Base-by-base conservation (phyloP, 441 rosid genomes). In the Bruguiera hainesii region DNA sequence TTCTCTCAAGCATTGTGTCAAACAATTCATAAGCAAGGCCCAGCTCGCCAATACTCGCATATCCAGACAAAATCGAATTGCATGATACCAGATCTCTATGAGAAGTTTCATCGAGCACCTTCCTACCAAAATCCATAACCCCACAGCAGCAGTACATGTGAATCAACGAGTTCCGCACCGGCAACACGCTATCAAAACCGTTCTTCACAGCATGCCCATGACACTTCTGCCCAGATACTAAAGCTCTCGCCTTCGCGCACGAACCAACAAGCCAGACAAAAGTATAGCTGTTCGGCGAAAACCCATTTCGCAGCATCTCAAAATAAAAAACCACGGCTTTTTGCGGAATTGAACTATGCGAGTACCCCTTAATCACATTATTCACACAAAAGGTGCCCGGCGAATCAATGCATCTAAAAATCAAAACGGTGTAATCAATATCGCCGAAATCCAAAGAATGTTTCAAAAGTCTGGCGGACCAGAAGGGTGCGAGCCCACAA, bases 21-120 rank as follows among this genome's bases (percentile, higher is more conserved):
- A 93, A 87, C 64, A 89, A 64, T 48, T 73, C 81, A 66, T 84
- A 77, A 8, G 94, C 86, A 63, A 48, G 70, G 68, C 76, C 82
- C 18, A 90, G 72, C 15, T 74, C 46, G 1, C 87, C 90, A 59
- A 76, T 33, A 73, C 80, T 83, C 65, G 72, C 82, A 69, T 83
- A 87, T 29, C 92, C 96, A 66, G 77, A 80, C 56, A 90, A 82
- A 80, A 93, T 76, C 18, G 81, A 82, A 61, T 90, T 90, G 96
- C 97, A 86, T 23, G 98, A 82, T 73, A 93, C 94, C 82, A 86
- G 81, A 71, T 89, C 91, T 56, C 86, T 86, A 5, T 80, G 80
- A 31, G 79, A 60, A 82, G 88, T 77, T 86, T 80, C 84, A 76
- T 89, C 96, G 64, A 93, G 90, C 88, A 87, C 76, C 78, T 85